Evolutionary conservation across 306 rosid genomes (phyloP).

Genomic region (Ziziphus jujuba): DNA sequence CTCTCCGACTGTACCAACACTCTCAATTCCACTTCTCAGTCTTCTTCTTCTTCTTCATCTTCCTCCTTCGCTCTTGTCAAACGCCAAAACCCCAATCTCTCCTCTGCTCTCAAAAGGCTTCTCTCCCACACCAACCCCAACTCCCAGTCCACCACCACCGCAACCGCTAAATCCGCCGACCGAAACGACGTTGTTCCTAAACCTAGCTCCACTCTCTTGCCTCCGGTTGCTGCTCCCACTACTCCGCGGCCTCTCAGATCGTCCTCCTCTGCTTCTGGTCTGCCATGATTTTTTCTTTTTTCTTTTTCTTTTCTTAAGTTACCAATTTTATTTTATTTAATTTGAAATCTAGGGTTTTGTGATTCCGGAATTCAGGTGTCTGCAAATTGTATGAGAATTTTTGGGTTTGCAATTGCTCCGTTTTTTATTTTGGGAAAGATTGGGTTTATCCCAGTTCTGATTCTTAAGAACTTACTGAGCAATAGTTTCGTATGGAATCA

Average conservation of each 20-base stretch:
- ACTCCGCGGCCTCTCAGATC: background rate
- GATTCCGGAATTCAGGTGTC: background rate
- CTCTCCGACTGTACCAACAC: conserved; percentile 65
- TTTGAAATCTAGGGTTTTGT: conserved; percentile 17
- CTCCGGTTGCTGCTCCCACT: conserved; percentile 2
- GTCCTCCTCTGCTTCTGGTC: conserved; percentile 5
- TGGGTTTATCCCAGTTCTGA: background rate
- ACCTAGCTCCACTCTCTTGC: conserved; percentile 24
- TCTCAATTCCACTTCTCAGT: conserved; percentile 13
- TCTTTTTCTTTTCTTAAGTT: background rate
- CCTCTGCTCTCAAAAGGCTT: conserved; percentile 28
- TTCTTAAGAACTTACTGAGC: too few relatives aligned
- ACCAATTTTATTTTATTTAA: background rate
- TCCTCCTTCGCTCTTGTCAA: conserved; percentile 21
- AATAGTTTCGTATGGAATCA: background rate
- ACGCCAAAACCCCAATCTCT: conserved; percentile 27
- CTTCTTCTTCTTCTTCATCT: conserved; percentile 33
- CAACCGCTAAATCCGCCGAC: background rate
- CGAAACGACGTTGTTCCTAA: conserved; percentile 9
- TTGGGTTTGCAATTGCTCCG: background rate
- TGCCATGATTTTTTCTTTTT: background rate
- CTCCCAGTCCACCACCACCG: background rate
- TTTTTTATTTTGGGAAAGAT: background rate
- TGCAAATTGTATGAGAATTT: background rate
- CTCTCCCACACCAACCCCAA: background rate